Percentiles rank a stretch among this genome's conserved stretches.
These are phyloP conservation scores for Coprinopsis cinerea DNA, from an alignment of 768 basidiomycete species.

Conservation along the genomic window DNA sequence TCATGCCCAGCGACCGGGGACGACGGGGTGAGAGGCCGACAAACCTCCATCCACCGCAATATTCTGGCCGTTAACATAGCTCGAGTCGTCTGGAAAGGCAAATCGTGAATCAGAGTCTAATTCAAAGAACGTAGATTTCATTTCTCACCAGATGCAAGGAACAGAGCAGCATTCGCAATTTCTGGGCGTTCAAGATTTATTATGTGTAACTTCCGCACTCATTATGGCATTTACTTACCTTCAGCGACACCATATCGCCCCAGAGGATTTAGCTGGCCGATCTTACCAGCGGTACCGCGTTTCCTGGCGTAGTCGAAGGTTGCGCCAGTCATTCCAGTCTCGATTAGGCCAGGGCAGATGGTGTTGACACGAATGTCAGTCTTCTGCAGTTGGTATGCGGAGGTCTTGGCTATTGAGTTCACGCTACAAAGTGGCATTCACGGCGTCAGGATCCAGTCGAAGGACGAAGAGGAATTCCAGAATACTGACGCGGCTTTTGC, in stretches of 20 bases:
- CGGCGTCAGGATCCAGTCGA: not conserved
- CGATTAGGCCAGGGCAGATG: slow-evolving; percentile 88
- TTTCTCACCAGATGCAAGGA: slow-evolving; percentile 84
- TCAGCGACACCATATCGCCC: slow-evolving; percentile 78
- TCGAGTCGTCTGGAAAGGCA: slow-evolving; percentile 87
- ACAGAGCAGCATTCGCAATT: slow-evolving; percentile 80
- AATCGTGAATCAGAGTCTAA: too few relatives aligned
- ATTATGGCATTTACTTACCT: slow-evolving; percentile 42
- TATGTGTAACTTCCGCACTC: not conserved
- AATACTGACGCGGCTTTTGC: slow-evolving; percentile 90
- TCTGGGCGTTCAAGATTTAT: slow-evolving; percentile 38
- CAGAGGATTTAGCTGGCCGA: slow-evolving; percentile 82
- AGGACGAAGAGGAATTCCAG: not conserved
- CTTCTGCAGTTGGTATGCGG: slow-evolving; percentile 72
- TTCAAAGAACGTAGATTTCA: too few relatives aligned
- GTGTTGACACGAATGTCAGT: slow-evolving; percentile 85
- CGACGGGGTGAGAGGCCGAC: slow-evolving; percentile 70
- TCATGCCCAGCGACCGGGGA: slow-evolving; percentile 70
- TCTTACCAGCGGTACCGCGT: slow-evolving; percentile 65
- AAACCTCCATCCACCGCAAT: slow-evolving; percentile 85
- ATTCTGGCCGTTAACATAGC: slow-evolving; percentile 89
- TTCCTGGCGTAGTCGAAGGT: slow-evolving; percentile 74
- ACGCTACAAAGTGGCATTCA: slow-evolving; percentile 45
- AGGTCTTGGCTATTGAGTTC: slow-evolving; percentile 81
- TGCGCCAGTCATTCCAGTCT: slow-evolving; percentile 85